These are phyloP conservation scores for Passalora sequoiae DNA, from an alignment of 2,329 filamentous ascomycete genomes.

Conservation along the genomic window DNA sequence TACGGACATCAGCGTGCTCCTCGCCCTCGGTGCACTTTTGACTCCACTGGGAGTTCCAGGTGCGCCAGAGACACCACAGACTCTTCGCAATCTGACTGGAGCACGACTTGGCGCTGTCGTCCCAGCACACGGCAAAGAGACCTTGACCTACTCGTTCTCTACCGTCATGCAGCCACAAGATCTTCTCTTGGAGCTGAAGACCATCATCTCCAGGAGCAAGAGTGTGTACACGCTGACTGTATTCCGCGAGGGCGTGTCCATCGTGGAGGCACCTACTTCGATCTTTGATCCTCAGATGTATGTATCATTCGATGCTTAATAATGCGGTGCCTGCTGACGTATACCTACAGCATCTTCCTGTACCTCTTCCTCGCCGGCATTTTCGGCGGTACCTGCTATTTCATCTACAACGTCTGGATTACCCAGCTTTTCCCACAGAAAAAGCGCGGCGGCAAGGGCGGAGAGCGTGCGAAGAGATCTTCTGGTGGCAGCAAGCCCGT, in stretches of 20 bases:
- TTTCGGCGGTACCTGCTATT: slow-evolving; percentile 80
- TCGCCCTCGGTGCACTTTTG: slow-evolving; percentile 70
- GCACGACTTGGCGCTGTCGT: slow-evolving; percentile 69
- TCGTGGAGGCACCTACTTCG: slow-evolving; percentile 87
- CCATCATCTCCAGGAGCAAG: slow-evolving; percentile 63
- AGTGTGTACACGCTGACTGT: slow-evolving; percentile 73
- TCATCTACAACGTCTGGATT: slow-evolving; percentile 98
- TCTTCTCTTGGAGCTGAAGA: slow-evolving; percentile 68
- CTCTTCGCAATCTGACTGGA: slow-evolving; percentile 80
- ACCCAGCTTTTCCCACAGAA: slow-evolving; percentile 90
- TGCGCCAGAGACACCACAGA: slow-evolving; percentile 47
- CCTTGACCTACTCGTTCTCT: slow-evolving; percentile 74
- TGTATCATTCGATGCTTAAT: slow-evolving; percentile 33
- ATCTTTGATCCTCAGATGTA: slow-evolving; percentile 96
- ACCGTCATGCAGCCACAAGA: slow-evolving; percentile 93
- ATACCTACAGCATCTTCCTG: slow-evolving; percentile 74
- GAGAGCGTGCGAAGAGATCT: slow-evolving; percentile 61
- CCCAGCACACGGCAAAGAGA: slow-evolving; percentile 68
- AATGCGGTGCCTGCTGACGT: slow-evolving; percentile 3
- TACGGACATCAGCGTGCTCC: slow-evolving; percentile 65
- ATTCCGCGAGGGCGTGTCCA: slow-evolving; percentile 74
- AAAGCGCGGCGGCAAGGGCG: slow-evolving; percentile 52
- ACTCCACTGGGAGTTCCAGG: slow-evolving; percentile 51
- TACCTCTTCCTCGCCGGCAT: slow-evolving; percentile 80
- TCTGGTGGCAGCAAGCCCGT: slow-evolving; percentile 63